Evolutionary conservation across 352 stramenopile species (phyloP), one percentile per base, ranked within the genome.

Genomic region (Thraustochytrium striatum): DNA sequence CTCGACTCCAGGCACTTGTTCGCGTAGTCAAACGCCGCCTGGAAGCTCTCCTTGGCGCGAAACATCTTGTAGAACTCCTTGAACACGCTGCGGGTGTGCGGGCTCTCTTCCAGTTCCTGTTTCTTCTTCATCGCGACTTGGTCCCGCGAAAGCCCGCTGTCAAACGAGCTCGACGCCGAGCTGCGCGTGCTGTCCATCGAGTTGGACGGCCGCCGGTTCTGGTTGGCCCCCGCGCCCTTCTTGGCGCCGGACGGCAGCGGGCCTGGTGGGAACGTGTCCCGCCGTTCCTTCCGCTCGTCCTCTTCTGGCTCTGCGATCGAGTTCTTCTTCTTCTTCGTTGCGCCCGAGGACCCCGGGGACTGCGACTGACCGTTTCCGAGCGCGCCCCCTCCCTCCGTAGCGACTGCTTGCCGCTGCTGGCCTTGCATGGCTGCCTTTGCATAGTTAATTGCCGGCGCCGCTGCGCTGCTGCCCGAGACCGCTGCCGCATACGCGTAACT

Each of bases 1-100:
- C 36, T 68, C 70, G 80, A 59, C 3, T 44, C 87, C 30, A 82
- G 73, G 61, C 47, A 83, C 25, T 41, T 39, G 1, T 85, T 72
- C 5, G 86, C 88, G 69, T 85, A 90, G 19, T 85, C 72, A 57
- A 87, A 82, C 2, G 88, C 87, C n/a, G 79, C 78, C 58, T 69
- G 13, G 33, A 90, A 81, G 2, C 85, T 89, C 43, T 82, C 79
- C 58, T 85, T 82, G n/a, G 72, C 57, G 32, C 85, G 84, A 69
- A 90, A 88, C 28, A 84, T 59, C 32, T 84, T 82, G 59, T 88
- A 87, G 61, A 91, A 91, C 33, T 90, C 84, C 79, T 91, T 91
- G 80, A 89, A 90, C 0, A 84, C 81, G 62, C 83, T 79, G n/a
- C 84, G 72, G 38, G 85, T 85, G 39, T 79, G 82, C 28, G 84